Conservation (phyloP, 768 basidiomycete species). For the Suillus paluster region DNA sequence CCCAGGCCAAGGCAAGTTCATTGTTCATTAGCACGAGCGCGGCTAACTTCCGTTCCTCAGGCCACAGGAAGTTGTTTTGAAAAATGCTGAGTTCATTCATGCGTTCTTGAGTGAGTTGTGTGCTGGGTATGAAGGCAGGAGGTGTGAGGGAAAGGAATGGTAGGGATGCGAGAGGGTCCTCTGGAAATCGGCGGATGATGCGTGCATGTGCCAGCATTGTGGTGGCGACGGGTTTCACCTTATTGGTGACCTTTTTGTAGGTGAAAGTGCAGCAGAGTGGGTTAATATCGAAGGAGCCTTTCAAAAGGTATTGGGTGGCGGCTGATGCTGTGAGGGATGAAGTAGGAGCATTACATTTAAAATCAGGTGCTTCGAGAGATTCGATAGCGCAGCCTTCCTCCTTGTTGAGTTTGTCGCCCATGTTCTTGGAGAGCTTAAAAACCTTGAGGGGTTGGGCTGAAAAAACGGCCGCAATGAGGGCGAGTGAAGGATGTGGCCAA, state of each 20-base stretch:
- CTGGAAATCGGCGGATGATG: constrained; percentile 34
- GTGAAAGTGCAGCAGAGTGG: background rate
- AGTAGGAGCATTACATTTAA: too few relatives aligned
- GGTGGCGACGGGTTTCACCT: constrained; percentile 36
- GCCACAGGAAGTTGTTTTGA: constrained; percentile 1
- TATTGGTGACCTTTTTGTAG: constrained; percentile 40
- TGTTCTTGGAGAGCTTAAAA: too few relatives aligned
- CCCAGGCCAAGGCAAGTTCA: constrained; percentile 43
- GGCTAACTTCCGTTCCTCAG: constrained; percentile 7
- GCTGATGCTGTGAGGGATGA: too few relatives aligned
- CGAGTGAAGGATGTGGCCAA: background rate
- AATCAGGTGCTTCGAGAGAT: too few relatives aligned
- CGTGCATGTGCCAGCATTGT: constrained; percentile 36
- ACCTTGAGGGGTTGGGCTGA: too few relatives aligned
- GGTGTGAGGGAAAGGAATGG: constrained; percentile 11
- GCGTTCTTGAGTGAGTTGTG: background rate
- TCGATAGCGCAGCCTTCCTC: too few relatives aligned
- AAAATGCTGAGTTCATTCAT: background rate
- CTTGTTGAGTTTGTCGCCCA: too few relatives aligned
- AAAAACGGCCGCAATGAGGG: too few relatives aligned
- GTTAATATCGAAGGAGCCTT: background rate
- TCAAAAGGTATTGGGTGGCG: too few relatives aligned
- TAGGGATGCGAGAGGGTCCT: constrained; percentile 38
- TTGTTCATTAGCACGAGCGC: constrained; percentile 33
- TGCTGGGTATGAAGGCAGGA: background rate